These are phyloP conservation scores for Solanum clarkiae DNA, from an alignment of 257 asterid species.

Conservation along the genomic window DNA sequence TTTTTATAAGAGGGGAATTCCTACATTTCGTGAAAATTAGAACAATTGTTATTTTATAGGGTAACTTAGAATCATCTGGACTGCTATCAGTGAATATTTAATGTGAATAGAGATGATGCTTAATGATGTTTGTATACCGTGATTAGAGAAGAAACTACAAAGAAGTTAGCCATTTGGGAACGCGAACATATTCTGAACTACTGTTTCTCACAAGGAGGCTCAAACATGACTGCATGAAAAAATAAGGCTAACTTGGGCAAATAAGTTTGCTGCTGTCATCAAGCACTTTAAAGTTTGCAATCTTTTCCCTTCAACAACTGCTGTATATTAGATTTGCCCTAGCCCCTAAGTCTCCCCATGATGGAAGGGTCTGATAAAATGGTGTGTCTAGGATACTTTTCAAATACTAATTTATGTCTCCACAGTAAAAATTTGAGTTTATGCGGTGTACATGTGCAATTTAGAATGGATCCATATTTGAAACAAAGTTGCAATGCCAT, in stretches of 20 bases:
- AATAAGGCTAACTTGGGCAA: neutral
- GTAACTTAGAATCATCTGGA: neutral
- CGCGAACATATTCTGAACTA: neutral
- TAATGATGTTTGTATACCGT: neutral
- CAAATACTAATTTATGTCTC: neutral
- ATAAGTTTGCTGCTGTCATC: neutral
- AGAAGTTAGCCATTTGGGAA: neutral
- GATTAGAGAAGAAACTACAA: neutral
- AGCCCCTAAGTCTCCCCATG: neutral
- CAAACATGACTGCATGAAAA: neutral
- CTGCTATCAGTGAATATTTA: neutral
- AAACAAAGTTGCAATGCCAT: neutral
- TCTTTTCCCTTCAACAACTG: neutral
- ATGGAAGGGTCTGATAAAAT: neutral
- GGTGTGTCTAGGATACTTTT: neutral
- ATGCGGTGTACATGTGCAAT: neutral
- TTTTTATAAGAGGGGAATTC: neutral
- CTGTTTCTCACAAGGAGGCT: neutral
- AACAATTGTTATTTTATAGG: neutral
- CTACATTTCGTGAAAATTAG: neutral
- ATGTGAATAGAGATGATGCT: neutral
- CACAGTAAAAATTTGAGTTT: neutral
- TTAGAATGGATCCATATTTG: neutral
- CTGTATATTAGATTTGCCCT: neutral
- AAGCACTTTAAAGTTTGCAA: neutral